phyloP scores from a whole-genome alignment of 108 stramenopile species.

The Epithemia pelagica region DNA sequence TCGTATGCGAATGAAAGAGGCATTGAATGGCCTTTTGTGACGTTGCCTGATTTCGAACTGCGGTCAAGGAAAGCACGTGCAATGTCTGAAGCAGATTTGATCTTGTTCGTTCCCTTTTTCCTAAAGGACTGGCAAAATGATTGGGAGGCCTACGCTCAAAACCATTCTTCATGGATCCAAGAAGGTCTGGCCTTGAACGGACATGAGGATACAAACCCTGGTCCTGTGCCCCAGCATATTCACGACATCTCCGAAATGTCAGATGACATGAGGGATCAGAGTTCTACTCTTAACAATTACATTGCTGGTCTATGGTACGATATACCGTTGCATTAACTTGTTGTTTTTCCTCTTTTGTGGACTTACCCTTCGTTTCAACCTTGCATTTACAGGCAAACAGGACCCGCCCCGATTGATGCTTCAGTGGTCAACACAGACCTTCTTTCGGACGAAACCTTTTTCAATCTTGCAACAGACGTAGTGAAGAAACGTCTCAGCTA shows the following conservation, averaged over 20 bases:
- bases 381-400: neutral
- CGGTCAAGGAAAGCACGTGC: neutral
- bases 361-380: too few relatives aligned
- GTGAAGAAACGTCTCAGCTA: neutral
- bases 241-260: neutral
- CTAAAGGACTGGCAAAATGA: neutral
- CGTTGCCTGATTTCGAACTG: neutral
- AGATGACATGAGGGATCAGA: too few relatives aligned
- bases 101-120: neutral
- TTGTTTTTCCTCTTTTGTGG: too few relatives aligned
- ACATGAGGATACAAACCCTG: neutral
- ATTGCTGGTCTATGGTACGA: too few relatives aligned
- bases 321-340: too few relatives aligned
- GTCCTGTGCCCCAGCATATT: neutral
- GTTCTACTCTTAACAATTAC: too few relatives aligned
- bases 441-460: neutral
- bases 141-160: conserved; percentile 10
- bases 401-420: neutral
- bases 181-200: conserved; percentile 1
- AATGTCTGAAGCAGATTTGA: neutral
- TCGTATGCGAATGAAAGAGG: neutral
- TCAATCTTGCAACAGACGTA: neutral
- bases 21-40: neutral
- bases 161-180: conserved; percentile 7
- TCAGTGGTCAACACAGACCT: neutral